A percentile compares a stretch with the other conserved stretches of the same genome.
phyloP scores from a whole-genome alignment of 2,329 filamentous ascomycete genomes.

The Paracoccidioides brasiliensis region DNA sequence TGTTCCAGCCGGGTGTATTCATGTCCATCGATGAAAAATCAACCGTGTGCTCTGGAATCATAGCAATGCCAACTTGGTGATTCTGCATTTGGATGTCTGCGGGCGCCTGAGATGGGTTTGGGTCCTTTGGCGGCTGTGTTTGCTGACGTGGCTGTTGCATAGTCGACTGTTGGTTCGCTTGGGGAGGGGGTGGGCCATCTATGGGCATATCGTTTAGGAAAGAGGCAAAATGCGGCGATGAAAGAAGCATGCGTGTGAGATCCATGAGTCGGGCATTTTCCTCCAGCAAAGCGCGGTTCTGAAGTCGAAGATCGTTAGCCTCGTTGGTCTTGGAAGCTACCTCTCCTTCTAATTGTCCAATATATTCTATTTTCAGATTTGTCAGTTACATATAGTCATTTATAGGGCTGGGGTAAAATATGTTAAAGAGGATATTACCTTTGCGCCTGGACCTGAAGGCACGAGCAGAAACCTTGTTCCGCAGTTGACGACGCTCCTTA shows the following conservation, averaged over 20 bases:
- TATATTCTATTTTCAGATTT: conserved; percentile 59
- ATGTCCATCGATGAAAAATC: conserved; percentile 62
- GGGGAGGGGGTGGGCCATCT: conserved; percentile 37
- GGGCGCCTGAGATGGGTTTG: conserved; percentile 45
- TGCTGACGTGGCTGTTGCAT: conserved; percentile 24
- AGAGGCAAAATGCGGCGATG: conserved; percentile 68
- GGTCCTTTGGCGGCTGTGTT: conserved; percentile 45
- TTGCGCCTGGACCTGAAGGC: conserved; percentile 97
- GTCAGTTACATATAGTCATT: neutral
- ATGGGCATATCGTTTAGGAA: conserved; percentile 60
- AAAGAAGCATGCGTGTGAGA: conserved; percentile 67
- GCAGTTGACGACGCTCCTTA: conserved; percentile 91
- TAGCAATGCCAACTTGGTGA: conserved; percentile 57
- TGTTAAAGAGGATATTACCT: conserved; percentile 44
- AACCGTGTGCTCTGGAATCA: conserved; percentile 66
- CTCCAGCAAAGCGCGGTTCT: conserved; percentile 70
- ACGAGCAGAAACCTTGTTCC: conserved; percentile 96
- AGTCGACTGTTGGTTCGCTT: conserved; percentile 25
- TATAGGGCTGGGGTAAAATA: neutral
- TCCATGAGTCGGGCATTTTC: conserved; percentile 73
- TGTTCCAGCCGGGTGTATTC: conserved; percentile 31
- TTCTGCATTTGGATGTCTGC: conserved; percentile 48
- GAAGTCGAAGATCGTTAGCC: conserved; percentile 61
- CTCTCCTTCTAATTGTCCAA: conserved; percentile 82
- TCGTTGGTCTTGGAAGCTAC: conserved; percentile 74